Percentiles rank a stretch among this genome's conserved stretches.
phyloP scores from a whole-genome alignment of 1,284 basidiomycete species.

The Tetrapyrgos nigripes region DNA sequence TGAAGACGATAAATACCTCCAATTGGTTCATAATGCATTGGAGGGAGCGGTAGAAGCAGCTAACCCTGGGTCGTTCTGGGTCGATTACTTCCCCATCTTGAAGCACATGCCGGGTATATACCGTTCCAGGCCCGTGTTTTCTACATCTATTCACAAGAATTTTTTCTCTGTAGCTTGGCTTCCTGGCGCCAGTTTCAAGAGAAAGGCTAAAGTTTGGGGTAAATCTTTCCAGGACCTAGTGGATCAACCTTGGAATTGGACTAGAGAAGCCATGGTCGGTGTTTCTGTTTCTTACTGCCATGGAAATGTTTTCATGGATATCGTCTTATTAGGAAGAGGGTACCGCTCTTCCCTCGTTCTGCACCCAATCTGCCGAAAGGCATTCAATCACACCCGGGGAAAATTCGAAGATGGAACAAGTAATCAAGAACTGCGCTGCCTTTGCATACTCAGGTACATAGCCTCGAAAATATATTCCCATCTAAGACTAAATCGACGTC shows the following conservation, averaged over 20 bases:
- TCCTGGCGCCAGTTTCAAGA: conserved; percentile 7
- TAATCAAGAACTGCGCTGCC: background rate
- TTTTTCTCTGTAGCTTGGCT: conserved; percentile 17
- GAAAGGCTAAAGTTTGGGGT: conserved; percentile 3
- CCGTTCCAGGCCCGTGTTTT: background rate
- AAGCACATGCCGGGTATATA: conserved; percentile 25
- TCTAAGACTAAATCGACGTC: too few relatives aligned
- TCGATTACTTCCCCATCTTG: conserved; percentile 34
- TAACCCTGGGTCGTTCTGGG: conserved; percentile 33
- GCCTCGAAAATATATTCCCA: too few relatives aligned
- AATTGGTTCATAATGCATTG: background rate
- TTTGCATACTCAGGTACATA: background rate
- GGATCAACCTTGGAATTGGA: conserved; percentile 7
- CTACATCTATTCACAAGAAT: conserved; percentile 13
- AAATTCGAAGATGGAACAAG: background rate
- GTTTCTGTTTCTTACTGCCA: too few relatives aligned
- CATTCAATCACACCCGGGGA: background rate
- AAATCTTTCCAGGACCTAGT: background rate
- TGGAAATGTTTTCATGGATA: too few relatives aligned
- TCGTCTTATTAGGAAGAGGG: background rate
- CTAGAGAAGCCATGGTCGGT: background rate
- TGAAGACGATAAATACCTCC: background rate
- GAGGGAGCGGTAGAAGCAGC: background rate
- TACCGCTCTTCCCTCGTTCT: background rate
- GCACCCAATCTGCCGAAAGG: background rate